Evolutionary conservation across 1,284 basidiomycete species (phyloP), one percentile per base, ranked within the genome.

Genomic region (Chalciporus sp.): DNA sequence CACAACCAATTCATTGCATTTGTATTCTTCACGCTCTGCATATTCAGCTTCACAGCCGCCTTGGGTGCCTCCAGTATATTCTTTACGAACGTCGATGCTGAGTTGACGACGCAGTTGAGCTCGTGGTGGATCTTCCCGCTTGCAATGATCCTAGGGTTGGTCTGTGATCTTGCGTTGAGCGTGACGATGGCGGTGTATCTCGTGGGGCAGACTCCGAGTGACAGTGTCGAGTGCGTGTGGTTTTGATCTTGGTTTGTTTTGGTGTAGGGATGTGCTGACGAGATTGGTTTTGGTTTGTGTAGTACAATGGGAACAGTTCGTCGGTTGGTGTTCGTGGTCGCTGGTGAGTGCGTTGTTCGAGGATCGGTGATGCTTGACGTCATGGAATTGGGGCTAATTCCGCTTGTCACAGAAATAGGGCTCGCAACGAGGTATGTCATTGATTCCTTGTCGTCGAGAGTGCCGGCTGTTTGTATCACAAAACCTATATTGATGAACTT

Each of bases 21-120:
- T 7, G 7, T 47, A 17, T 49, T 56, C 31, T 58, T 64, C 11
- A 41, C 59, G 16, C 40, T 44, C 12, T 67, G 63, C 46, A 45
- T 66, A 4, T 59, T 64, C 39, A 49, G 63, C 6, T 62, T 67
- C 19, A 66, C 61, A 7, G 56, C 51, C 46, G 61, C 61, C 20
- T 49, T 64, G 53, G 63, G 65, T 2, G 56, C 52, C 11, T 61
- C 63, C 1, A 49, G 53, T n/a, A n/a, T 49, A 35, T 64, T 67
- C 35, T 64, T 67, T 33, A 42, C 49, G 7, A 17, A 40, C 11
- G 10, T 17, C 1, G 52, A 47, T 7, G 7, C 50, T 3, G 26
- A 26, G 16, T 42, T 66, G 46, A 55, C 29, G 2, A 39, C 28
- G 23, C 59, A 64, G 33, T 61, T 64, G 20, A 29, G 33, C 33